Percentiles rank a stretch among this genome's conserved stretches.
Conservation (phyloP, 129 eudicot species). For the Flaveria trinervia region DNA sequence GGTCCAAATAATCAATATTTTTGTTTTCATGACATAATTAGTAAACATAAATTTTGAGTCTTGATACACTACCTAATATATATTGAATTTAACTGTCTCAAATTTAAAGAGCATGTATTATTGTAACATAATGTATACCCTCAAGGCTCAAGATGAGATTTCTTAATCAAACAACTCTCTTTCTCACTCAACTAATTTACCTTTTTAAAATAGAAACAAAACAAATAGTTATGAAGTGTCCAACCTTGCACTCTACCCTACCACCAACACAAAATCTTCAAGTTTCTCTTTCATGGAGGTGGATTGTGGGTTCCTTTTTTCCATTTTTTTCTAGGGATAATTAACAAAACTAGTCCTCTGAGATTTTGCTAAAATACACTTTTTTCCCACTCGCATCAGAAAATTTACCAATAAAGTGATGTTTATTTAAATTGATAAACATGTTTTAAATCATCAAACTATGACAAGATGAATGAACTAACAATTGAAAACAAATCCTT, state of each 20-base stretch:
- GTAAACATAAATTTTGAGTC: constrained; percentile 1
- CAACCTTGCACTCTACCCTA: constrained; percentile 46
- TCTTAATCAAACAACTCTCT: constrained; percentile 29
- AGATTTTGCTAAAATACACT: not conserved
- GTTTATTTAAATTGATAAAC: not conserved
- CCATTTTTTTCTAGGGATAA: not conserved
- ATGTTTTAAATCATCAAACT: not conserved
- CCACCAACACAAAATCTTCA: constrained; percentile 32
- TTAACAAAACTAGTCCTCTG: constrained; percentile 13
- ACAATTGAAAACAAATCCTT: not conserved
- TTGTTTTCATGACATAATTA: not conserved
- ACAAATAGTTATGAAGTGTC: constrained; percentile 32
- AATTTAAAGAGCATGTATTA: not conserved
- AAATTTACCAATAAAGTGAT: not conserved
- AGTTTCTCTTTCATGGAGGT: constrained; percentile 24
- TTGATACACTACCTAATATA: not conserved
- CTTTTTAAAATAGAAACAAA: constrained; percentile 12
- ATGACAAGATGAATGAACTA: not conserved
- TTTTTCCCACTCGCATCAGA: not conserved
- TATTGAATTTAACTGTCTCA: not conserved
- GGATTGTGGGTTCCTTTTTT: constrained; percentile 5
- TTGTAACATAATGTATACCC: constrained; percentile 4
- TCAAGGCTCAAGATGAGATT: constrained; percentile 21
- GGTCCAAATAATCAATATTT: too few species aligned
- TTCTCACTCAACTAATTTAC: constrained; percentile 26